phyloP scores from a whole-genome alignment of 768 basidiomycete species.

The Gautieria morchelliformis region DNA sequence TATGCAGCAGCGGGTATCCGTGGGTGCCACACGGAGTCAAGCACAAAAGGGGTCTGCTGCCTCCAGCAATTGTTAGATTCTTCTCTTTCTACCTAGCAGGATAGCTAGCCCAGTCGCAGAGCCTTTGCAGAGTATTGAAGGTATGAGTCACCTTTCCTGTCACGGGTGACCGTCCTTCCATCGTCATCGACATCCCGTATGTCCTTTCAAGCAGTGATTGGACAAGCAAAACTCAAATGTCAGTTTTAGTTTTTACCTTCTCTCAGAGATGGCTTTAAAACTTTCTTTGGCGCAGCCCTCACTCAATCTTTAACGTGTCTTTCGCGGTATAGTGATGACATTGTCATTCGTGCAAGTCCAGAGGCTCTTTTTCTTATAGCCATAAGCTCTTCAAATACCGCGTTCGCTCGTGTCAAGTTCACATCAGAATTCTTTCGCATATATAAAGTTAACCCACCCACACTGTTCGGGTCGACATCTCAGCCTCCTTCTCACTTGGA shows the following conservation, averaged over 20 bases:
- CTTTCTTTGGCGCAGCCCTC: conserved; percentile 39
- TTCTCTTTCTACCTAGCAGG: no score
- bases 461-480: conserved; percentile 11
- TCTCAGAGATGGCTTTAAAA: not conserved
- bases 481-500: conserved; percentile 27
- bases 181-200: not conserved
- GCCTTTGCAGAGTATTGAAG: no score
- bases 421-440: conserved; percentile 59
- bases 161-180: not conserved
- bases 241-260: not conserved
- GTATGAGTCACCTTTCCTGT: no score
- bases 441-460: conserved; percentile 35
- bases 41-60: no score
- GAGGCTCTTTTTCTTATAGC: conserved; percentile 56
- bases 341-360: conserved; percentile 55
- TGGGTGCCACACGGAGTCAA: no score
- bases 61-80: no score
- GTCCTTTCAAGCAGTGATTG: conserved; percentile 1
- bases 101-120: no score
- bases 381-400: conserved; percentile 74
- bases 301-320: conserved; percentile 67
- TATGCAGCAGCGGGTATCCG: no score
- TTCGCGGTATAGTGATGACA: conserved; percentile 75
- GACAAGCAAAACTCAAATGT: not conserved
- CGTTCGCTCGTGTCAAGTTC: conserved; percentile 73